Base-by-base conservation (phyloP, 768 basidiomycete genomes). In the Cubamyces sp. region DNA sequence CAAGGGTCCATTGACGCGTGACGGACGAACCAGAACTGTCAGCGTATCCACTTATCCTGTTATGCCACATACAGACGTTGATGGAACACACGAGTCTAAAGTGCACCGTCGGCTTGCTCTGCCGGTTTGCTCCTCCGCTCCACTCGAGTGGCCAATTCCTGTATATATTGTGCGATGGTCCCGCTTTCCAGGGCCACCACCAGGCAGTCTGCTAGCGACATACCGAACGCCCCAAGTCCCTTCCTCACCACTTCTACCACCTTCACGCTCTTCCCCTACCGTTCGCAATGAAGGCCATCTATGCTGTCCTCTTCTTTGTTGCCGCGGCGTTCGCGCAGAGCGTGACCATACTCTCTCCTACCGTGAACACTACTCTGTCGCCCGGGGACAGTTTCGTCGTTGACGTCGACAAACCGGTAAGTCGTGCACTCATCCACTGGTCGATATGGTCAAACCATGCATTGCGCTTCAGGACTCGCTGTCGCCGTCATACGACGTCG, bases 401-500 rank as follows among this genome's bases (percentile, higher is more conserved):
- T 25, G 60, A 61, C 14, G 28, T 61, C 2, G 60, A 61, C 48
- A 61, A 56, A 34, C 30, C 60, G 26, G 60, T 61, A 45, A 23
- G 60, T 39, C 6, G 21, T 14, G 6, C 21, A 23, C 21, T 46
- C n/a, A 14, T 46, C 21, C 45, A 25, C 2, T n/a, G 1, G 45
- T 46, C 12, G 18, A 46, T 11, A 12, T 23, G 45, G 34, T 7
- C 34, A 7, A 5, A 34, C 34, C 9, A 19, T 19, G 4, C 19
- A 21, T 46, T 21, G 4, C 48, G 25, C 23, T 47, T 19, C 46
- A 61, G 60, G 54, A 55, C 28, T 30, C 54, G 3, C 60, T 55
- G 3, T 49, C 53, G 15, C 60, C 60, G 3, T 61, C 60, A 14
- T 21, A 37, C 21, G 60, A 61, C 41, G 54, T 61, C 0, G 49